Evolutionary conservation across 805 yeast genomes (phyloP).

Genomic region (Cyberlindnera saturnus): DNA sequence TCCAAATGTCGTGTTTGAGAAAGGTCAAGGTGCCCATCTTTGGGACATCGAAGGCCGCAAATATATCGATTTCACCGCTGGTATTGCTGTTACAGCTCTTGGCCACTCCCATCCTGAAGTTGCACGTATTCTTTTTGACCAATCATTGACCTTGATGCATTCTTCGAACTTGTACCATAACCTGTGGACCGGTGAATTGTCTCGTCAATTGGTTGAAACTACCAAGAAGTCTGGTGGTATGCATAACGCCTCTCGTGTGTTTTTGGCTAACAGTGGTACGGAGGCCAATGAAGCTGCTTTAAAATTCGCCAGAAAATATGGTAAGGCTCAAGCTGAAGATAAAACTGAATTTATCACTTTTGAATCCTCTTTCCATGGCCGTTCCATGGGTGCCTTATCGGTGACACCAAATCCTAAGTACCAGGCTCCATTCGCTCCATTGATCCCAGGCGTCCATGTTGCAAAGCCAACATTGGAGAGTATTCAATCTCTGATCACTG

Average conservation of each 20-base stretch:
- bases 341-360: constrained; percentile 84
- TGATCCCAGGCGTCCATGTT: constrained; percentile 81
- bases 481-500: constrained; percentile 40
- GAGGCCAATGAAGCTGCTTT: constrained; percentile 79
- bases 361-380: constrained; percentile 87
- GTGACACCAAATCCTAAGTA: constrained; percentile 92
- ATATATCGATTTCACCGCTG: constrained; percentile 89
- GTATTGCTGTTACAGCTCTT: constrained; percentile 93
- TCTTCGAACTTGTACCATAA: constrained; percentile 83
- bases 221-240: constrained; percentile 76
- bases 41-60: constrained; percentile 76
- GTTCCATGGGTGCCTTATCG: constrained; percentile 88
- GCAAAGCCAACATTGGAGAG: constrained; percentile 59
- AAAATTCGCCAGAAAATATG: constrained; percentile 77
- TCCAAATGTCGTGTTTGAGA: constrained; percentile 69
- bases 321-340: constrained; percentile 44
- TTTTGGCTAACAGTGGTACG: constrained; percentile 66
- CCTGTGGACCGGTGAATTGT: constrained; percentile 74
- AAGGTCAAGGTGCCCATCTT: constrained; percentile 75
- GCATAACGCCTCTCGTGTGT: constrained; percentile 70
- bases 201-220: constrained; percentile 60
- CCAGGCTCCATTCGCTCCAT: constrained; percentile 84
- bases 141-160: constrained; percentile 69
- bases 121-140: constrained; percentile 64
- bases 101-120: constrained; percentile 83